Conservation (phyloP, 139 green algal species). For the Zygnema circumcarinatum region DNA sequence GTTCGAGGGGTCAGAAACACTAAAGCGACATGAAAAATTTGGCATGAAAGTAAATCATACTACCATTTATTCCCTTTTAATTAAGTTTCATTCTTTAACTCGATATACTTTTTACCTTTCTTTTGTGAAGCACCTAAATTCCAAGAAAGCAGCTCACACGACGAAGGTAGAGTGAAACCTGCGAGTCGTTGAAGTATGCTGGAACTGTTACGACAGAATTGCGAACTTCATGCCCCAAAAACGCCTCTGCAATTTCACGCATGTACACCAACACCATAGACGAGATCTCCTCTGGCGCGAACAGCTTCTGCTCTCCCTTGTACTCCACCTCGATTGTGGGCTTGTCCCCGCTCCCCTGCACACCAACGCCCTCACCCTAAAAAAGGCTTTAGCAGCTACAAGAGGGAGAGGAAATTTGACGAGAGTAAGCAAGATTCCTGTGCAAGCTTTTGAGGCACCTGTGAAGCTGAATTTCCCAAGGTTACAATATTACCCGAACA, state of each 20-base stretch:
- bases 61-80: not conserved
- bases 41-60: not conserved
- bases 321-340: constrained; percentile 90
- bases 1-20: not conserved
- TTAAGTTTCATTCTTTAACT: not conserved
- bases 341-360: constrained; percentile 81
- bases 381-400: constrained; percentile 91
- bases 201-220: constrained; percentile 80
- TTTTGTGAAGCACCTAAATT: not conserved
- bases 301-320: constrained; percentile 88
- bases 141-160: not conserved
- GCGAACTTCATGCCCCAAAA: constrained; percentile 74
- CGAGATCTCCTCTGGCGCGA: constrained; percentile 92
- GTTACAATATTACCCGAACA: constrained; percentile 24
- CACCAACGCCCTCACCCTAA: constrained; percentile 80
- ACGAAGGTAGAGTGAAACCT: not conserved
- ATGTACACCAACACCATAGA: constrained; percentile 95
- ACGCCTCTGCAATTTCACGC: constrained; percentile 73
- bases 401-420: constrained; percentile 79
- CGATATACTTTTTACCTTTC: not conserved
- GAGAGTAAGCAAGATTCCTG: constrained; percentile 96
- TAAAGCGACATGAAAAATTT: not conserved
- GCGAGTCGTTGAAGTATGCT: constrained; percentile 95
- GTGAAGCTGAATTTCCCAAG: not conserved
- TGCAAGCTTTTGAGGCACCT: constrained; percentile 70